Evolutionary conservation across 768 basidiomycete species (phyloP), one percentile per base, ranked within the genome.

Genomic region (Trametes meyenii): DNA sequence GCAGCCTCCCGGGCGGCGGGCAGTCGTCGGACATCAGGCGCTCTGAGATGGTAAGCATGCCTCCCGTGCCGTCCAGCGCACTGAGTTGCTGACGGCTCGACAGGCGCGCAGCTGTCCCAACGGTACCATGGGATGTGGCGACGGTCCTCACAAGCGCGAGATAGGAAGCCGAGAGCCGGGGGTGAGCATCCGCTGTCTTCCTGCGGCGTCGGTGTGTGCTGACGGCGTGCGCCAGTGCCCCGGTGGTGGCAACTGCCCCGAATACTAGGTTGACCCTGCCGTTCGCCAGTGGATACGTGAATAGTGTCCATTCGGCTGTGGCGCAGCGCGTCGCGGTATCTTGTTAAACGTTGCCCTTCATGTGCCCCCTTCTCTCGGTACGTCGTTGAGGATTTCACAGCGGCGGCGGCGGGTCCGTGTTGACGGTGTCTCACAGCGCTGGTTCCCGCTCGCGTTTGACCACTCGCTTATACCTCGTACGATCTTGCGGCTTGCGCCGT

Each of bases 101-200:
- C 35, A 61, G 49, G 60, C 53, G 7, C 60, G 60, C 13, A 62
- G 42, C 43, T 62, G 61, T 38, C 61, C 61, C 40, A 57, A 62
- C 33, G 61, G 61, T 43, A 21, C 24, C 11, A 19, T 49, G 14
- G 57, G 57, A n/a, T 58, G 57, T n/a, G 57, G 57, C 44, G 57
- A 58, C 8, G 57, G 57, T 6, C 45, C 45, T 24, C 44, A n/a
- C 17, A 23, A 46, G 21, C 39, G 39, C n/a, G 10, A 21, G 45
- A 8, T 24, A 1, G 21, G 13, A 10, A 12, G 45, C n/a, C 29
- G 29, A 8, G 29, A 33, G 29, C 29, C 29, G 8, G 29, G 29
- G 29, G 29, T 33, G 29, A 33, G 29, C 4, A 33, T 33, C 3
- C n/a, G n/a, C n/a, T 33, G 3, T 33, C 43, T 44, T 44, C n/a